Evolutionary conservation across 176 grass and related monocot species (phyloP), one percentile per base, ranked within the genome.

Genomic region (Phragmites australis): DNA sequence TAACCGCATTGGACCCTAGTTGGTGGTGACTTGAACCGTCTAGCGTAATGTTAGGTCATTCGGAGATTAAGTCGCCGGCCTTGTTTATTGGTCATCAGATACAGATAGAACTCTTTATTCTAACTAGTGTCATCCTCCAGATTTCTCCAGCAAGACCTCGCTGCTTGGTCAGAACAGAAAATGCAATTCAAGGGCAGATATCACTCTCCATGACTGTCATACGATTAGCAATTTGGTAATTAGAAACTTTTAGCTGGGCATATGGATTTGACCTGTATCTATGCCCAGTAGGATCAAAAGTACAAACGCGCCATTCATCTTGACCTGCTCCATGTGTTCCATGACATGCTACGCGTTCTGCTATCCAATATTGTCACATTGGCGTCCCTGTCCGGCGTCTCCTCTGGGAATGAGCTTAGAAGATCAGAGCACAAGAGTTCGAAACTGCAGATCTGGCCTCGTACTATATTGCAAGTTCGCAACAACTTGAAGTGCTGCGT

Each of bases 381-480:
- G 6, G 10, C 9, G 86, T 88, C 86, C 39, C 86, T 78, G 37
- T 83, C 68, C 66, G 48, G 67, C 86, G 66, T 88, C 47, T 79
- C 74, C 73, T 78, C 27, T 72, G 80, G 80, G 58, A 66, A 40
- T 65, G 57, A 83, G 40, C n/a, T 39, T 50, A 53, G 57, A 86
- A 85, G 71, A 67, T 70, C 59, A 70, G 42, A 11, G 23, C 54
- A 64, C 40, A 15, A 0, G 51, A 12, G 50, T 81, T 59, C 76
- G 61, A 75, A 68, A 81, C 44, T 26, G 68, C 5, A 66, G 9
- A 19, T 6, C 25, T 15, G 13, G 41, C 8, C 3, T 65, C 34
- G 17, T 18, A 25, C 19, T 41, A 8, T 31, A 79, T 34, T 63
- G 21, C 22, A 42, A 66, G n/a, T 48, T 58, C 40, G 58, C 40